These are phyloP conservation scores for Talaromyces sp. DNA, from an alignment of 2,329 filamentous ascomycete species.

Conservation along the genomic window DNA sequence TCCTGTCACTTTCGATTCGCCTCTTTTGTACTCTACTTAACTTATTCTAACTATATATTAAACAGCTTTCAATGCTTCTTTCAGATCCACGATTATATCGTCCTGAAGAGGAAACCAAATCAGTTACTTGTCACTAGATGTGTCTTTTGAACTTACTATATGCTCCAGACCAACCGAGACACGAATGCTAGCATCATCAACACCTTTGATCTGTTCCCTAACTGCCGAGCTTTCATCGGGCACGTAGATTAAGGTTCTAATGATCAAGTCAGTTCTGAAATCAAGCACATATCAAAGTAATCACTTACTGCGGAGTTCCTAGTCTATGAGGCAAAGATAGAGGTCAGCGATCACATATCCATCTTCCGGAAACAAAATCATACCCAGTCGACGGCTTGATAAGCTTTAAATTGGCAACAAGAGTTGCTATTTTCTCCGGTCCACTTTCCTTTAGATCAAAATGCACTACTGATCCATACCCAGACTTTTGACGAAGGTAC, in stretches of 20 bases:
- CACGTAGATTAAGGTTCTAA: slow-evolving; percentile 32
- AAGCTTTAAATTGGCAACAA: slow-evolving; percentile 11
- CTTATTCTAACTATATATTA: background rate
- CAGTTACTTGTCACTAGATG: background rate
- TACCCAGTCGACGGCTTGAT: slow-evolving; percentile 13
- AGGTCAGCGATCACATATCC: background rate
- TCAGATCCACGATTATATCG: slow-evolving; percentile 88
- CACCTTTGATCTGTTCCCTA: slow-evolving; percentile 70
- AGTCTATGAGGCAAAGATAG: background rate
- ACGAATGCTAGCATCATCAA: slow-evolving; percentile 80
- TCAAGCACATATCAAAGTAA: background rate
- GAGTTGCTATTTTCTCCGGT: background rate
- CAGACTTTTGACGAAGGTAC: slow-evolving; percentile 10
- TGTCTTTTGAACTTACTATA: slow-evolving; percentile 46
- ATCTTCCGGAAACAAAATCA: background rate
- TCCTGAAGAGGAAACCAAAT: slow-evolving; percentile 43
- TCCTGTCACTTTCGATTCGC: background rate
- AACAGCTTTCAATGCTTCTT: slow-evolving; percentile 52
- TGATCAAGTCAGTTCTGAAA: background rate
- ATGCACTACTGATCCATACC: slow-evolving; percentile 10
- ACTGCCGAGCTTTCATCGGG: background rate
- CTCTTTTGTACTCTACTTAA: background rate
- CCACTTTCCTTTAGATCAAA: slow-evolving; percentile 4
- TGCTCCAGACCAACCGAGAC: slow-evolving; percentile 90
- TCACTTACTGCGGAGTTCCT: slow-evolving; percentile 16